Percentiles rank a stretch among this genome's conserved stretches.
These are phyloP conservation scores for Cytospora piceicola DNA, from an alignment of 2,329 filamentous ascomycete genomes.

Conservation along the genomic window DNA sequence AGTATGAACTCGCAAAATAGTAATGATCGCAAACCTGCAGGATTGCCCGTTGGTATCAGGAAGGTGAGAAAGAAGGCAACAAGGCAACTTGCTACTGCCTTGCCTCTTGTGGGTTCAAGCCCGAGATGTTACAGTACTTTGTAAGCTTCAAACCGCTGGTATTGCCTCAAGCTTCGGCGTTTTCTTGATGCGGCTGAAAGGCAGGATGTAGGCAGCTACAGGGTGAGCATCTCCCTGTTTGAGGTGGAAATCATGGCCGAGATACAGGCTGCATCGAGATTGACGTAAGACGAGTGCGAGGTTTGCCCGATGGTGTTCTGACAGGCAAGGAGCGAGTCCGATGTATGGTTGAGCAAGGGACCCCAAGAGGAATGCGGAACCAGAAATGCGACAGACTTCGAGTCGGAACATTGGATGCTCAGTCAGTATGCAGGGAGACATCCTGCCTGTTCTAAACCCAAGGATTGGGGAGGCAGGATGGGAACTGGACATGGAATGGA, in stretches of 20 bases:
- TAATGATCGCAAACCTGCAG: neutral
- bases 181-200: neutral
- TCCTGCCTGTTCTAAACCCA: neutral
- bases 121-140: neutral
- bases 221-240: neutral
- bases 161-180: too few species aligned
- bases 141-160: neutral
- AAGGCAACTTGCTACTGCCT: neutral
- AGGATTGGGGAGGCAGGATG: neutral
- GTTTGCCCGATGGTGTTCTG: neutral
- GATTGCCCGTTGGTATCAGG: neutral
- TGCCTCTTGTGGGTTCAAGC: neutral
- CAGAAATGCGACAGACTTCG: too few species aligned
- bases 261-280: neutral
- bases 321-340: neutral
- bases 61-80: neutral
- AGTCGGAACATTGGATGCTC: neutral
- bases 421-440: neutral
- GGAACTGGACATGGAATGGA: neutral
- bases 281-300: neutral
- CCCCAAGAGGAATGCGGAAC: neutral
- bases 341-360: neutral
- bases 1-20: too few species aligned
- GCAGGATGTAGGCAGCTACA: neutral
- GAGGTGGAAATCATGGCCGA: neutral